Evolutionary conservation across 2,329 filamentous ascomycete genomes (phyloP), one percentile per base, ranked within the genome.

Genomic region (Aspergillus awamori): DNA sequence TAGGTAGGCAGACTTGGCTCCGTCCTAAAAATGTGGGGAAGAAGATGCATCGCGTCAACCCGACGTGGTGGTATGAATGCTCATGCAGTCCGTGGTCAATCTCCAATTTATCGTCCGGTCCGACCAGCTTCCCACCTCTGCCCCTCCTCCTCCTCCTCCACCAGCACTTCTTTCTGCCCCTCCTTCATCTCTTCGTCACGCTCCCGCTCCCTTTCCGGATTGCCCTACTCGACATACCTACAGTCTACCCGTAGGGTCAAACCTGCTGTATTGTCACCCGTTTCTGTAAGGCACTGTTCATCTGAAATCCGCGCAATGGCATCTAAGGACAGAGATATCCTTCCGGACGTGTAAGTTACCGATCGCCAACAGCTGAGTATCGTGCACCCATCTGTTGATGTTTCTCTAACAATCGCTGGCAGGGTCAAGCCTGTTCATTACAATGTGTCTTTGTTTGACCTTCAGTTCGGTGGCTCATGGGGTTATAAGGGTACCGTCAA

Each of bases 391-490:
- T 59, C 62, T 61, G 17, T 36, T 48, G 45, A 36, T 48, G 53
- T 28, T 3, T 15, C 11, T 5, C 58, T 58, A 57, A 63, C 51
- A 17, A 17, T 28, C 28, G 39, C 62, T 68, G 49, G 68, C 39
- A 88, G 86, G 73, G 87, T 94, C 74, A 94, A 92, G 80, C 93
- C 95, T 2, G 81, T 83, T 64, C 92, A 98, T 81, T 99, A 99
- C 80, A 83, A 86, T 71, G 83, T 99, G 67, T 92, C 89, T 59
- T 85, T 99, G 69, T 87, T 84, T 73, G 89, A 95, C 69, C 81
- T 99, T 65, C 89, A 97, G 69, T 80, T 87, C 57, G 84, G 85
- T 65, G 86, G 85, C 58, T 80, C 80, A 62, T 97, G 94, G 88
- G 87, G 85, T 62, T 99, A 94, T 81, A 87, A 94, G 80, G 95